Conservation (phyloP, 768 basidiomycete genomes). For the Phanerochaete carnosa region DNA sequence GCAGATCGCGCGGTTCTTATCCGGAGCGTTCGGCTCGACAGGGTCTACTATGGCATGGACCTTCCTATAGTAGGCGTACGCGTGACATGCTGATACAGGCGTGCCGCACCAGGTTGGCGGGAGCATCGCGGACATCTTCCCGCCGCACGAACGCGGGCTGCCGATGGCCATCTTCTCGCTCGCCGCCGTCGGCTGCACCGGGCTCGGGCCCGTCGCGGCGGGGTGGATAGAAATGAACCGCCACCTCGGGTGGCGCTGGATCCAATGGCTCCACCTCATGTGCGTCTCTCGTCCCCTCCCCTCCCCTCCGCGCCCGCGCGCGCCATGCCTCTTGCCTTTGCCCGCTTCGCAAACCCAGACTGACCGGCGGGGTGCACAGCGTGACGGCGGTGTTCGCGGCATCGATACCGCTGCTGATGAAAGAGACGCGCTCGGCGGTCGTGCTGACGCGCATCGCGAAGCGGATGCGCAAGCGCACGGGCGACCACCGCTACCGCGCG, state of each 20-base stretch:
- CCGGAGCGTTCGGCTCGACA: slow-evolving; percentile 66
- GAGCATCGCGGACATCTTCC: slow-evolving; percentile 72
- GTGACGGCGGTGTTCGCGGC: slow-evolving; percentile 49
- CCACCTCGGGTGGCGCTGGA: slow-evolving; percentile 72
- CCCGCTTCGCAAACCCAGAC: too few species aligned
- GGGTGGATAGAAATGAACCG: slow-evolving; percentile 66
- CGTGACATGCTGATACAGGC: background rate
- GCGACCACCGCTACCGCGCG: slow-evolving; percentile 59
- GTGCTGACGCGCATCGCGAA: slow-evolving; percentile 65
- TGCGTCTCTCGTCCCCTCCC: slow-evolving; percentile 18
- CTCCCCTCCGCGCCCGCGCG: background rate
- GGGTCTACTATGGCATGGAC: slow-evolving; percentile 54
- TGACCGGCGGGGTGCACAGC: slow-evolving; percentile 34
- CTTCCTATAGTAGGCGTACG: background rate
- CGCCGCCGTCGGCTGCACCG: slow-evolving; percentile 56
- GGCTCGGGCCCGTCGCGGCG: slow-evolving; percentile 58
- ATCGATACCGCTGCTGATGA: slow-evolving; percentile 51
- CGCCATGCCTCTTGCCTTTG: background rate
- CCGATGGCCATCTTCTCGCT: slow-evolving; percentile 77
- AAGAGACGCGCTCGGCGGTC: slow-evolving; percentile 72
- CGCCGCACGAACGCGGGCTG: slow-evolving; percentile 63
- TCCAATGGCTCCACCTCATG: slow-evolving; percentile 80
- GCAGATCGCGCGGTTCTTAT: slow-evolving; percentile 61
- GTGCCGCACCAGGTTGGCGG: slow-evolving; percentile 42
- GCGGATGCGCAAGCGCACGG: slow-evolving; percentile 60